These are phyloP conservation scores for Emergomyces pasteurianus DNA, from an alignment of 2,329 filamentous ascomycete genomes.

Conservation along the genomic window DNA sequence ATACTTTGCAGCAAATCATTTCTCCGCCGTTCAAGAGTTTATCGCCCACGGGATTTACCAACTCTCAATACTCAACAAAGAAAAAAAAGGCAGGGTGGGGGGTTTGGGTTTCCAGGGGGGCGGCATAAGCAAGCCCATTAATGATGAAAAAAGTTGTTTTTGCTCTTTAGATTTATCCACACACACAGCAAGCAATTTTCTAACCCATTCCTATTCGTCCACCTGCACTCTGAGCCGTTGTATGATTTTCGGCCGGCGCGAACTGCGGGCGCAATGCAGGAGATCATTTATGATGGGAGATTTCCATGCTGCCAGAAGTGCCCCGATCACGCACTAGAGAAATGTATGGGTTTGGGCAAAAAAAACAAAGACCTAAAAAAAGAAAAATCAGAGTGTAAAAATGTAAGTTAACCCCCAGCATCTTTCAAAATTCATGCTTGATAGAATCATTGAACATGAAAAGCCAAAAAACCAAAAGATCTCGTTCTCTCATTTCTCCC, in stretches of 20 bases:
- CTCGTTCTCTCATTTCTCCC: background rate
- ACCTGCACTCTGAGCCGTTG: background rate
- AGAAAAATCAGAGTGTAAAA: too few species aligned
- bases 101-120: too few species aligned
- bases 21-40: too few species aligned
- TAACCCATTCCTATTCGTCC: background rate
- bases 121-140: too few species aligned
- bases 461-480: background rate
- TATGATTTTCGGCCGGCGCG: background rate
- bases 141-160: too few species aligned
- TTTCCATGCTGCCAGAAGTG: background rate
- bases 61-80: too few species aligned
- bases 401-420: too few species aligned
- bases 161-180: too few species aligned
- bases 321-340: background rate
- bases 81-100: too few species aligned
- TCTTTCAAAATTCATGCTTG: background rate
- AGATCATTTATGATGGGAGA: too few species aligned
- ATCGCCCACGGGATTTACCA: too few species aligned
- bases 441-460: background rate
- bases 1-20: background rate
- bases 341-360: background rate
- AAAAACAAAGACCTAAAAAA: background rate
- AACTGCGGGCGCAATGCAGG: background rate
- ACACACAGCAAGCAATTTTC: too few species aligned